These are phyloP conservation scores for Aphanomyces cochlioides DNA, from an alignment of 352 stramenopile species.

Conservation along the genomic window DNA sequence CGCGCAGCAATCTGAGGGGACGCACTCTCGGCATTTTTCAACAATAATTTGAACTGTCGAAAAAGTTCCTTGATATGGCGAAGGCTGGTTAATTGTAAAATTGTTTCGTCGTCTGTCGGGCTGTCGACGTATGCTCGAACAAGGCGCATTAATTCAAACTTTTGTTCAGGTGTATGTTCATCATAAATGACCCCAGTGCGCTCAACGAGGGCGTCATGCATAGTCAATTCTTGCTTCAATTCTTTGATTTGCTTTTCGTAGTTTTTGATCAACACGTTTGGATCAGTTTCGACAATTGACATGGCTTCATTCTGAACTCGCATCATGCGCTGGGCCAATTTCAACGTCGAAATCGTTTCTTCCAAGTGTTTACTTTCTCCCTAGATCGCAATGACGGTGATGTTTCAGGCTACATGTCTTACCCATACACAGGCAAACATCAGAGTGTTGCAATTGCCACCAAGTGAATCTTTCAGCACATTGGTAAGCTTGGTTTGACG, in stretches of 20 bases:
- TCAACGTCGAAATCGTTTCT: slow-evolving; percentile 91
- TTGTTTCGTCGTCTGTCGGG: slow-evolving; percentile 51
- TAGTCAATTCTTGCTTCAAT: slow-evolving; percentile 90
- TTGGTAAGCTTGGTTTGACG: slow-evolving; percentile 94
- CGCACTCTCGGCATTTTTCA: slow-evolving; percentile 52
- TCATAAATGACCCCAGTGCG: slow-evolving; percentile 80
- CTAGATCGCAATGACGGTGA: slow-evolving; percentile 26
- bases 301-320: slow-evolving; percentile 87
- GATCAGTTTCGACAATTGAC: slow-evolving; percentile 84
- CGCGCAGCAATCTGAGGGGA: slow-evolving; percentile 29
- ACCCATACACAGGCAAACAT: slow-evolving; percentile 93
- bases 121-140: slow-evolving; percentile 76
- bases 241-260: slow-evolving; percentile 91
- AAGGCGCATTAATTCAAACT: slow-evolving; percentile 68
- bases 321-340: slow-evolving; percentile 92
- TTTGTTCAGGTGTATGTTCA: slow-evolving; percentile 89
- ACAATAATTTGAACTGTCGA: slow-evolving; percentile 86
- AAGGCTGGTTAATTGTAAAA: slow-evolving; percentile 74
- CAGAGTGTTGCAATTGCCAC: slow-evolving; percentile 94
- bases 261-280: slow-evolving; percentile 77
- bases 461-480: slow-evolving; percentile 90
- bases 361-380: slow-evolving; percentile 89
- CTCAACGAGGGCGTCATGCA: slow-evolving; percentile 92
- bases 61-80: slow-evolving; percentile 91
- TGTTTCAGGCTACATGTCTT: not conserved